Evolutionary conservation across 495 filamentous ascomycete species (phyloP).

Genomic region (Apiosordaria backusii): DNA sequence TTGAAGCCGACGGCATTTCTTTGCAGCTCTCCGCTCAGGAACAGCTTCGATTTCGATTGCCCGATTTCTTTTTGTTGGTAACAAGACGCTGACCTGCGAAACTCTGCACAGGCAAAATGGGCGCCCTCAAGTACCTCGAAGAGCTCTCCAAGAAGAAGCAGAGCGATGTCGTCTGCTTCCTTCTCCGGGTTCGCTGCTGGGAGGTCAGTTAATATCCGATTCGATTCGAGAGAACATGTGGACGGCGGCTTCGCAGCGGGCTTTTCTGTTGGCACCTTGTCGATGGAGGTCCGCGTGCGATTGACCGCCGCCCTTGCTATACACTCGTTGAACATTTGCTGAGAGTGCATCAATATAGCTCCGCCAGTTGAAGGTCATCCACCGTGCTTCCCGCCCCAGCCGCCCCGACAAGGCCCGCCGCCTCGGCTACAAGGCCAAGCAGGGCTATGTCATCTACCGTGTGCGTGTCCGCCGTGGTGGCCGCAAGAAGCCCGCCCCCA

Average conservation of each 20-base stretch:
- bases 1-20: conserved; percentile 1
- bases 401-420: conserved; percentile 99
- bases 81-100: conserved; percentile 14
- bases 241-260: conserved; percentile 23
- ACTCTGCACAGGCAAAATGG: conserved; percentile 58
- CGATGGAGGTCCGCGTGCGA: background rate
- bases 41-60: conserved; percentile 14
- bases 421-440: conserved; percentile 99
- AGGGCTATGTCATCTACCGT: conserved; percentile 99
- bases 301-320: conserved; percentile 62
- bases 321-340: conserved; percentile 99
- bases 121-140: conserved; percentile 98
- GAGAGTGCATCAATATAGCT: conserved; percentile 99
- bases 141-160: conserved; percentile 99
- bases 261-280: conserved; percentile 1
- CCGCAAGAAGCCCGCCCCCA: conserved; percentile 89
- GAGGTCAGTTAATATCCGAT: conserved; percentile 76
- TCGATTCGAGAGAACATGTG: conserved; percentile 32
- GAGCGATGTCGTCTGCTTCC: conserved; percentile 97
- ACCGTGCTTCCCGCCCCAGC: conserved; percentile 96
- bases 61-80: conserved; percentile 10
- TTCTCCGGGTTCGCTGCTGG: conserved; percentile 99
- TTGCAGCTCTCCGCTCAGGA: conserved; percentile 5
- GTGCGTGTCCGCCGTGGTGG: conserved; percentile 95
- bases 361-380: conserved; percentile 97